Percentiles rank a stretch among this genome's conserved stretches.
phyloP scores from a whole-genome alignment of 352 stramenopile genomes.

The Halophytophthora polymorphica region DNA sequence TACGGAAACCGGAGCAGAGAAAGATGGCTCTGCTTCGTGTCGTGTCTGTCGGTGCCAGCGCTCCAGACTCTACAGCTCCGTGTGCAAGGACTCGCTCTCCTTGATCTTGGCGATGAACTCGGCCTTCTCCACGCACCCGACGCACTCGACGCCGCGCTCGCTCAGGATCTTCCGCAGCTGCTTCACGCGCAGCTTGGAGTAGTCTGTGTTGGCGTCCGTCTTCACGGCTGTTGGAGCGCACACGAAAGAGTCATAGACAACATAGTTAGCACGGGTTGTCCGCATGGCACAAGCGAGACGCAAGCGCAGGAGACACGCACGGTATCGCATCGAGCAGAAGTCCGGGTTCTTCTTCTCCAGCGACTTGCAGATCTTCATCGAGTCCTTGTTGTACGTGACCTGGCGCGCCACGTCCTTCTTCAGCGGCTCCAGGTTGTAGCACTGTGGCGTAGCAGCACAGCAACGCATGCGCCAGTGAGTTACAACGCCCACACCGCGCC shows the following conservation, averaged over 20 bases:
- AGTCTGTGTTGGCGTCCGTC: slow-evolving; percentile 93
- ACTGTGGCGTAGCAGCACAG: slow-evolving; percentile 43
- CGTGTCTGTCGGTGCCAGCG: neutral
- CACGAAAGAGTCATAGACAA: slow-evolving; percentile 5
- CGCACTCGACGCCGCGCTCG: slow-evolving; percentile 91
- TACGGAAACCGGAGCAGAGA: neutral
- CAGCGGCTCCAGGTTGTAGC: slow-evolving; percentile 93
- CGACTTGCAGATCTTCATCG: slow-evolving; percentile 91
- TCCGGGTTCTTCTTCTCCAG: slow-evolving; percentile 94
- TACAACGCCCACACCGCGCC: neutral
- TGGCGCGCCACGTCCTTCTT: slow-evolving; percentile 93
- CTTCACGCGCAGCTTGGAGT: slow-evolving; percentile 94
- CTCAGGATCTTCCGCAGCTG: slow-evolving; percentile 93
- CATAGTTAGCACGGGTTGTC: neutral
- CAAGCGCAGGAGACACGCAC: slow-evolving; percentile 49
- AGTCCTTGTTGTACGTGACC: slow-evolving; percentile 91
- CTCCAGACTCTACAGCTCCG: slow-evolving; percentile 60
- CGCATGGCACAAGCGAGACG: neutral
- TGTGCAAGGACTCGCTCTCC: slow-evolving; percentile 83
- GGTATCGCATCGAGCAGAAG: slow-evolving; percentile 93
- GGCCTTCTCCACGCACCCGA: slow-evolving; percentile 93
- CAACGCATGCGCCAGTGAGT: slow-evolving; percentile 1
- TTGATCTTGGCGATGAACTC: slow-evolving; percentile 95
- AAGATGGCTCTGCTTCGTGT: neutral
- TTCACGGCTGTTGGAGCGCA: slow-evolving; percentile 76